These are phyloP conservation scores for Colletotrichum chlorophyti DNA, from an alignment of 2,329 filamentous ascomycete genomes.

Conservation along the genomic window DNA sequence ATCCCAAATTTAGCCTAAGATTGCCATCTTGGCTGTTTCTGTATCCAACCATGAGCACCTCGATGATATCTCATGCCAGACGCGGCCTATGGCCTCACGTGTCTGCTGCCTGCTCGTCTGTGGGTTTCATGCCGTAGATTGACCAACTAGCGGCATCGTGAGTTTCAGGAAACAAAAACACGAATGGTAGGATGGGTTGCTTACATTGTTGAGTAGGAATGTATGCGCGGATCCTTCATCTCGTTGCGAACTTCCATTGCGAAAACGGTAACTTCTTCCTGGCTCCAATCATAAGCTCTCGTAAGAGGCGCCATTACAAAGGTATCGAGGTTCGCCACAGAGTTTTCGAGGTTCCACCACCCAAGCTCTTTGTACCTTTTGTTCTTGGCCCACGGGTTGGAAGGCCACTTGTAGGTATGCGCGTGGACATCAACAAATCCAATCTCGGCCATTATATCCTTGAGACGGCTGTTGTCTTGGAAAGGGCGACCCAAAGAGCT, in stretches of 20 bases:
- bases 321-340: conserved; percentile 38
- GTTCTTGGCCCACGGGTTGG: conserved; percentile 58
- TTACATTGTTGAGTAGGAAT: conserved; percentile 43
- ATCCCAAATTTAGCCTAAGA: too few relatives aligned
- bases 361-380: conserved; percentile 58
- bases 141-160: too few relatives aligned
- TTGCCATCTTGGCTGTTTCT: too few relatives aligned
- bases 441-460: conserved; percentile 51
- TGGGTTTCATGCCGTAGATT: too few relatives aligned
- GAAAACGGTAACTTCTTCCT: conserved; percentile 36
- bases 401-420: conserved; percentile 55
- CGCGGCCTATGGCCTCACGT: too few relatives aligned
- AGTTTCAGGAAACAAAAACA: too few relatives aligned
- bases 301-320: conserved; percentile 45
- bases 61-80: too few relatives aligned
- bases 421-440: conserved; percentile 61
- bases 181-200: too few relatives aligned
- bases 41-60: too few relatives aligned
- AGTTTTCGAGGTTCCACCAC: conserved; percentile 39
- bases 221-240: conserved; percentile 32
- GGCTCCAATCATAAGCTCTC: conserved; percentile 42
- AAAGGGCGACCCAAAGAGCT: conserved; percentile 35
- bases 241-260: conserved; percentile 33
- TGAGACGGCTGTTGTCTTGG: conserved; percentile 35
- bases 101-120: too few relatives aligned